phyloP scores from a whole-genome alignment of 805 yeast genomes.

The Cyberlindnera euphorbiae region DNA sequence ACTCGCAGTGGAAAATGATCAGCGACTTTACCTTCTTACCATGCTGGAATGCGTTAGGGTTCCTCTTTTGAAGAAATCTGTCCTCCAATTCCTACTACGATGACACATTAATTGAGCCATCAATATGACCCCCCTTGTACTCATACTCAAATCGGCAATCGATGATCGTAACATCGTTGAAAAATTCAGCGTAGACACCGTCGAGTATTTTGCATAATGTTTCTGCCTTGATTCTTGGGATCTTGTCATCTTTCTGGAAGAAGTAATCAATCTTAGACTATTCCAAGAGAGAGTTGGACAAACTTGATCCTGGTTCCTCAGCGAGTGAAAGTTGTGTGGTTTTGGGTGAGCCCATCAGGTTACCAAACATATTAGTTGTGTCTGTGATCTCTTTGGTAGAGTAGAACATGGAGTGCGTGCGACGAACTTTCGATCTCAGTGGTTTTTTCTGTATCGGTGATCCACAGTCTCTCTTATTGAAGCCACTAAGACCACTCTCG shows the following conservation, averaged over 20 bases:
- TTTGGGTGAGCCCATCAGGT: constrained; percentile 22
- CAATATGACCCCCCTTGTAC: constrained; percentile 88
- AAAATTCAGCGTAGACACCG: constrained; percentile 44
- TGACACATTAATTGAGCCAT: constrained; percentile 73
- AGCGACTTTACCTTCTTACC: constrained; percentile 35
- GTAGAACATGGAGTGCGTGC: constrained; percentile 69
- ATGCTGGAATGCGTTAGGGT: constrained; percentile 12
- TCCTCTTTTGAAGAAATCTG: constrained; percentile 34
- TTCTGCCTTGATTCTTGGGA: constrained; percentile 60
- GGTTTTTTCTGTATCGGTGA: constrained; percentile 35
- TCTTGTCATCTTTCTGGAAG: constrained; percentile 49
- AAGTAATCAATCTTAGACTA: constrained; percentile 38
- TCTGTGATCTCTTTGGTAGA: constrained; percentile 42
- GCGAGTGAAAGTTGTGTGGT: constrained; percentile 4
- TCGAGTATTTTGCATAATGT: constrained; percentile 55
- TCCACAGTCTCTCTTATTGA: constrained; percentile 30
- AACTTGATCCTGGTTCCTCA: constrained; percentile 11
- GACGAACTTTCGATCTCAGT: constrained; percentile 39
- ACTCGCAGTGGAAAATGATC: constrained; percentile 90
- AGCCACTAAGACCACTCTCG: constrained; percentile 10
- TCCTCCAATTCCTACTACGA: constrained; percentile 65
- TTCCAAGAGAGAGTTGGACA: constrained; percentile 18
- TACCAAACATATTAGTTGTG: constrained; percentile 30
- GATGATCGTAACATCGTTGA: constrained; percentile 46
- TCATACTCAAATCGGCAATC: constrained; percentile 95